Base-by-base conservation (phyloP, 495 filamentous ascomycete species). In the Penicillium roqueforti region DNA sequence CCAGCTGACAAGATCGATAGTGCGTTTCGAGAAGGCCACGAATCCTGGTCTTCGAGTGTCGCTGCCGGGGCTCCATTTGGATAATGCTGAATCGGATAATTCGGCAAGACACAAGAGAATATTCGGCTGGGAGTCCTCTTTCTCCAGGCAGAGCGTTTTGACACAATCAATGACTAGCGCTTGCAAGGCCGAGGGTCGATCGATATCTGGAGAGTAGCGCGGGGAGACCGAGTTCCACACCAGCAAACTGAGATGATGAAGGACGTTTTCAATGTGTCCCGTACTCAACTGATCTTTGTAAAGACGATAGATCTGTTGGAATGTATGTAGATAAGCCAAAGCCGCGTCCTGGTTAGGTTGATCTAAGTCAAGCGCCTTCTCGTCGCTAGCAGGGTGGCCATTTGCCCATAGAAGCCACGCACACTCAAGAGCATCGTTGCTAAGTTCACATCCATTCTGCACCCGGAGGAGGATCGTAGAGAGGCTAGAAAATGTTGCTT, bases 221-320 rank as follows among this genome's bases (percentile, higher is more conserved):
- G 86, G 80, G n/a, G 81, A 80, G 22, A 88, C 84, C 4, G 91
- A 93, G 64, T 72, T 87, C 72, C 70, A 78, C 58, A 73, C 83
- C 61, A 86, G 91, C 70, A 68, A 70, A 63, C 68, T 71, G 23
- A 88, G 64, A 53, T 85, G 75, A 8, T 69, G 55, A 10, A 85
- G 63, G 22, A 84, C 71, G 25, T 59, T 73, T 18, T 77, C 74
- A 13, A 91, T 79, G 34, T 83, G 79, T 19, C 81, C 75, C 13
- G 78, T 68, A 37, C 76, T 76, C 36, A 95, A 67, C 42, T 83
- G 78, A 5, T 77, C 70, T 56, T 88, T 80, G 43, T 89, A 83
- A n/a, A 97, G 75, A 2, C 86, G 80, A 60, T 96, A 92, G 3
- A 98, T 76, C 58, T 92, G 86, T 55, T 86, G 78, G 43, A 93